Conservation (phyloP, 257 asterid species). For the Solanum corneliomulleri region DNA sequence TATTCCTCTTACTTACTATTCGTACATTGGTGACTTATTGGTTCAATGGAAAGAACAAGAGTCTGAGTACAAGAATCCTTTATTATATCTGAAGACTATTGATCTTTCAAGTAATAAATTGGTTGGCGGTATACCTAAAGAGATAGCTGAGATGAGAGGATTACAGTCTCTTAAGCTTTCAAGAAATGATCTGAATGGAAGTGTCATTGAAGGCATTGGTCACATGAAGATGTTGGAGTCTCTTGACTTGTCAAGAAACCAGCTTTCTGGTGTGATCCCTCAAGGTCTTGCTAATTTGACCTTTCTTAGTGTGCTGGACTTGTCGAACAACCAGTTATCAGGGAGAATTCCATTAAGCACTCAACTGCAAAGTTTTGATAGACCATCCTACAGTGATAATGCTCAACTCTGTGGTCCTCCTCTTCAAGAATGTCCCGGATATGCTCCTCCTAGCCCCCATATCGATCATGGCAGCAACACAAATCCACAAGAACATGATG, state of each 20-base stretch:
- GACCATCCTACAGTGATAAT: slow-evolving; percentile 14
- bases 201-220: neutral
- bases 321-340: slow-evolving; percentile 14
- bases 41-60: slow-evolving; percentile 13
- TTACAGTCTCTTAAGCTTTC: slow-evolving; percentile 17
- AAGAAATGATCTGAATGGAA: slow-evolving; percentile 15
- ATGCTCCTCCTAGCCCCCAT: neutral
- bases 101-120: slow-evolving; percentile 24
- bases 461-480: neutral
- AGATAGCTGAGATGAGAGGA: slow-evolving; percentile 3
- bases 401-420: slow-evolving; percentile 18
- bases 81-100: slow-evolving; percentile 7
- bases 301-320: slow-evolving; percentile 7
- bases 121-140: slow-evolving; percentile 11
- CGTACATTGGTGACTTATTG: neutral
- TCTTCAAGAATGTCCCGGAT: neutral
- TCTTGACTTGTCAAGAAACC: slow-evolving; percentile 26
- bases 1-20: neutral
- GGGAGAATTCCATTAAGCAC: slow-evolving; percentile 23
- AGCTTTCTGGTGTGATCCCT: slow-evolving; percentile 20
- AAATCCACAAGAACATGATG: neutral
- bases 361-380: slow-evolving; percentile 17
- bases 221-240: slow-evolving; percentile 19
- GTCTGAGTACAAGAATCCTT: too few relatives aligned
- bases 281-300: neutral